Conservation (phyloP, 208 protist species). For the Endotrypanum monterogeii region DNA sequence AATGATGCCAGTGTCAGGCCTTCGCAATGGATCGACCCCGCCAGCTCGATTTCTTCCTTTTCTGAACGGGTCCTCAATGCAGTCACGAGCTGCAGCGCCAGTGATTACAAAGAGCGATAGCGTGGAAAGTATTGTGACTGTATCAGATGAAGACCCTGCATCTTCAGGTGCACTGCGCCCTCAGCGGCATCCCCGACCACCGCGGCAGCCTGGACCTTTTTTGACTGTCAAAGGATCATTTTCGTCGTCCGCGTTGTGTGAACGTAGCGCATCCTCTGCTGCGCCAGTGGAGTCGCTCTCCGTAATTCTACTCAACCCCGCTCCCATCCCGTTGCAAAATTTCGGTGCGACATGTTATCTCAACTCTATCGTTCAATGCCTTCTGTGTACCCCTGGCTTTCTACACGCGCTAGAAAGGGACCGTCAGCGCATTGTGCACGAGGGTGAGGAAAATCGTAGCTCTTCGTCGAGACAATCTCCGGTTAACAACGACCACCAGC, state of each 20-base stretch:
- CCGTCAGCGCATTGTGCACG: conserved; percentile 25
- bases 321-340: conserved; percentile 74
- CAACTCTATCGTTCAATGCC: conserved; percentile 95
- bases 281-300: neutral
- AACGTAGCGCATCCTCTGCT: neutral
- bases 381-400: conserved; percentile 69
- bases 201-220: neutral
- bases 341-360: conserved; percentile 97
- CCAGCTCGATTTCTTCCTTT: neutral
- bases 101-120: neutral
- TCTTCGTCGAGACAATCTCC: neutral
- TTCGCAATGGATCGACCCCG: too few species aligned
- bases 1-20: neutral
- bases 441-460: conserved; percentile 12
- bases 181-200: neutral
- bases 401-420: conserved; percentile 35
- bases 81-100: neutral
- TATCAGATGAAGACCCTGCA: neutral
- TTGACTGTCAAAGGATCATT: neutral
- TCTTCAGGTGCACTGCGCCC: neutral
- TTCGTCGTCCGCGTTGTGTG: neutral
- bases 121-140: neutral
- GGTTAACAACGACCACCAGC: conserved; percentile 14
- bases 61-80: neutral
- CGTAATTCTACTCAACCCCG: conserved; percentile 5